Conservation (phyloP, 2,329 filamentous ascomycete species). For the Rhytidhysteron rufulum region DNA sequence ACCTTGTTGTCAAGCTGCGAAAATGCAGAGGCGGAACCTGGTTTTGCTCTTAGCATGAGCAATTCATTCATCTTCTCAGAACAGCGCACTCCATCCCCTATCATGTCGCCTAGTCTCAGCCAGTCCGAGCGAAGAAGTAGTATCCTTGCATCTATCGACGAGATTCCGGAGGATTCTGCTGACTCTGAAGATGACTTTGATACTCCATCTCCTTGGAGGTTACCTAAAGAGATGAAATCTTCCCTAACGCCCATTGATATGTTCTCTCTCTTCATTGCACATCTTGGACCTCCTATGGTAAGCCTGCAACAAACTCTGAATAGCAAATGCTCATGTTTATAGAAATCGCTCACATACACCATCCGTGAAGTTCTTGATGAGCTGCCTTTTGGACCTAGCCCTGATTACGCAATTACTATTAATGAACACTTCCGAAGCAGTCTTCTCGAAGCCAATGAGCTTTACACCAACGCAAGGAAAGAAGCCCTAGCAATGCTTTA, state of each 20-base stretch:
- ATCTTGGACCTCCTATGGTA: constrained; percentile 85
- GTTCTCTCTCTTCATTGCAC: constrained; percentile 83
- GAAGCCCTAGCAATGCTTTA: constrained; percentile 78
- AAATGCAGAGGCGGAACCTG: constrained; percentile 9
- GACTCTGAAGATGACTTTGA: constrained; percentile 12
- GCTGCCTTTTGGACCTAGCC: constrained; percentile 70
- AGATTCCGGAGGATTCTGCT: constrained; percentile 34
- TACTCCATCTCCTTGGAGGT: constrained; percentile 6
- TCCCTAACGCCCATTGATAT: constrained; percentile 68
- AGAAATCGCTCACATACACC: constrained; percentile 89
- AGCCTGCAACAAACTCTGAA: background rate
- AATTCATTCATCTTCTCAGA: constrained; percentile 24
- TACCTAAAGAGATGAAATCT: constrained; percentile 25
- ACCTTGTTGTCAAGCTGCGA: constrained; percentile 66
- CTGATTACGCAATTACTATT: constrained; percentile 65
- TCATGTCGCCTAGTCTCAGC: constrained; percentile 27
- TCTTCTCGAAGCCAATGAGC: constrained; percentile 70
- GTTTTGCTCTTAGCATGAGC: constrained; percentile 14
- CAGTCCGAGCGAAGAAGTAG: constrained; percentile 28
- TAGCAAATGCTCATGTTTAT: constrained; percentile 15
- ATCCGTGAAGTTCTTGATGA: constrained; percentile 85
- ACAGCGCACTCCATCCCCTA: constrained; percentile 19
- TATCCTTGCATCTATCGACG: constrained; percentile 41
- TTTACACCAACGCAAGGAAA: constrained; percentile 74
- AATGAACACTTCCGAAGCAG: constrained; percentile 79